Evolutionary conservation across 75 land plant species (phyloP).

Genomic region (Pinus taeda): DNA sequence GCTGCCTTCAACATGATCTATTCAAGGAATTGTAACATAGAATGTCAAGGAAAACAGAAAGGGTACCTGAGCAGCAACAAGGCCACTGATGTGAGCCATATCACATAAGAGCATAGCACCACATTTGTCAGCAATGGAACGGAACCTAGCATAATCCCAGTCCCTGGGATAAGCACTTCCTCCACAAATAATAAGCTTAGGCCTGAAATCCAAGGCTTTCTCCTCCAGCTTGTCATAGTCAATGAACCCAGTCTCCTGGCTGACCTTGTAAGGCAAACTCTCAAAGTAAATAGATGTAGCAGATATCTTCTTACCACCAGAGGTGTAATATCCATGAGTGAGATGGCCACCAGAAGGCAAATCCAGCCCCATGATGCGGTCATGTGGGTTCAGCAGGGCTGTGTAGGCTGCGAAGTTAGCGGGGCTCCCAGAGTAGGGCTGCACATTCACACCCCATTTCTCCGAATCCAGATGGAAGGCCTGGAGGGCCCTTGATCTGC

Average conservation of each 20-base stretch:
- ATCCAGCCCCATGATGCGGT: constrained; percentile 79
- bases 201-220: constrained; percentile 89
- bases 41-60: not conserved
- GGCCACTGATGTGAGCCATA: constrained; percentile 93
- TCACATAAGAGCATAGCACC: constrained; percentile 76
- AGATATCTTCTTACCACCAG: constrained; percentile 89
- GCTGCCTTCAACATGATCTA: not conserved
- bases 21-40: not conserved
- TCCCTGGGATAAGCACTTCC: constrained; percentile 91
- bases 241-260: constrained; percentile 59
- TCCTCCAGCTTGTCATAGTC: constrained; percentile 83
- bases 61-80: constrained; percentile 80
- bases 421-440: constrained; percentile 84
- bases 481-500: constrained; percentile 64
- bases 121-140: constrained; percentile 70
- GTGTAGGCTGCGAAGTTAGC: constrained; percentile 88
- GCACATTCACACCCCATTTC: constrained; percentile 85
- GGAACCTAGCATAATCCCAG: constrained; percentile 77
- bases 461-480: constrained; percentile 56
- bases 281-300: constrained; percentile 91
- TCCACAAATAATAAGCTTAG: constrained; percentile 80
- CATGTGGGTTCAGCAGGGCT: constrained; percentile 73
- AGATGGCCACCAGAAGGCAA: constrained; percentile 82
- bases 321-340: constrained; percentile 83
- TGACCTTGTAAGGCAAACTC: constrained; percentile 87